A percentile compares a stretch with the other conserved stretches of the same genome.
Conservation (phyloP, 257 asterid genomes). For the Coffea eugenioides region DNA sequence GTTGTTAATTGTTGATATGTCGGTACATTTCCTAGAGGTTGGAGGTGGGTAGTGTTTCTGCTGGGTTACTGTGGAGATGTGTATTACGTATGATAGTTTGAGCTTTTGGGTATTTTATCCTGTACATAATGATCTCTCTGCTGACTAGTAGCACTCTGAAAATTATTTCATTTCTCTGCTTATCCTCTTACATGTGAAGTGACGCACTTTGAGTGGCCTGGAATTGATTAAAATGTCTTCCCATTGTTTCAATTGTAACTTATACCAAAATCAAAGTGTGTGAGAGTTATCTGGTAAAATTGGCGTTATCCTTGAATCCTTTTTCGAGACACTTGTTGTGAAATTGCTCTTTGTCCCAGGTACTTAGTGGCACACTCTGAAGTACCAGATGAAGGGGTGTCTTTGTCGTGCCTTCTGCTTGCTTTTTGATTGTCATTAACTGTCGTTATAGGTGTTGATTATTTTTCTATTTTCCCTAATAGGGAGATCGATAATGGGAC, state of each 20-base stretch:
- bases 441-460: no score
- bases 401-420: no score
- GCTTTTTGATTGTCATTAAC: no score
- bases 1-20: background rate
- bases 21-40: background rate
- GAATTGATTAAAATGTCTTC: no score
- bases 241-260: no score
- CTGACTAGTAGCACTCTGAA: conserved; percentile 1
- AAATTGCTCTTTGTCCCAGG: background rate
- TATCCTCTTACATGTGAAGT: background rate
- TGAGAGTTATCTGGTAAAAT: background rate
- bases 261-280: no score
- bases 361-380: background rate
- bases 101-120: background rate
- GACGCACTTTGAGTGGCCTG: background rate
- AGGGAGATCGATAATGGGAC: conserved; percentile 25
- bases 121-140: background rate
- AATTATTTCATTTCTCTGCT: background rate
- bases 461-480: no score
- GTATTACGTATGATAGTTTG: background rate
- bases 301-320: background rate
- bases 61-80: background rate
- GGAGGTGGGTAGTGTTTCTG: background rate
- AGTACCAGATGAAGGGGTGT: background rate
- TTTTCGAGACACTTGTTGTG: background rate